phyloP scores from a whole-genome alignment of 768 basidiomycete species.

The Rhodotorula toruloides region DNA sequence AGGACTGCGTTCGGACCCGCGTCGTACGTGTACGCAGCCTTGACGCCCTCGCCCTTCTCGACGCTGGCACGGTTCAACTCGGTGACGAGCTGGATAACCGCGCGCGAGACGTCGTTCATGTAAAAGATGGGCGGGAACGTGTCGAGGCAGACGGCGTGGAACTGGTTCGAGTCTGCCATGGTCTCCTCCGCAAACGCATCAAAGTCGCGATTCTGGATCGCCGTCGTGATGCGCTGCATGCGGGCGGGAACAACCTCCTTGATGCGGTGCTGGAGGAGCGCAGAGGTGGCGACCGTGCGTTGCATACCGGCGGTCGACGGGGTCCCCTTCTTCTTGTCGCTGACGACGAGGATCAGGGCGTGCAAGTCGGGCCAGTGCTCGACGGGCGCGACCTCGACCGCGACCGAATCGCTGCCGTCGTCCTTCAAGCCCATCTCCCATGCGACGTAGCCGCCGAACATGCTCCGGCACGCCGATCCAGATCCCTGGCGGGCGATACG shows the following conservation, averaged over 20 bases:
- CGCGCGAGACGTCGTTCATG: conserved; percentile 92
- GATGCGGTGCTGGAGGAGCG: conserved; percentile 83
- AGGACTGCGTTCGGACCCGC: conserved; percentile 99
- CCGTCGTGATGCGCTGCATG: conserved; percentile 73
- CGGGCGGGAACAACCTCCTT: conserved; percentile 74
- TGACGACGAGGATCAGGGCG: conserved; percentile 94
- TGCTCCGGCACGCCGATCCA: conserved; percentile 93
- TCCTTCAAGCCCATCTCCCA: conserved; percentile 71
- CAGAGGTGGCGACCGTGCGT: conserved; percentile 85
- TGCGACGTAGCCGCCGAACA: conserved; percentile 94
- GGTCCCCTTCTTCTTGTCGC: conserved; percentile 92
- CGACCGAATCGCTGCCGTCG: conserved; percentile 79
- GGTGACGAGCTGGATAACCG: conserved; percentile 83
- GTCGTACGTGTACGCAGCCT: conserved; percentile 98
- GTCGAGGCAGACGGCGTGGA: conserved; percentile 96
- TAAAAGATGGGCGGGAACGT: conserved; percentile 98
- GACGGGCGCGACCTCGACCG: conserved; percentile 75
- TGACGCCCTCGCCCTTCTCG: conserved; percentile 56
- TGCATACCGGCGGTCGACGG: conserved; percentile 96
- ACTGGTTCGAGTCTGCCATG: conserved; percentile 97
- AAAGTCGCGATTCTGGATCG: conserved; percentile 76
- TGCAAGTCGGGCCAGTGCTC: conserved; percentile 92
- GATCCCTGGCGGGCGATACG: conserved; percentile 95
- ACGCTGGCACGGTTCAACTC: conserved; percentile 83
- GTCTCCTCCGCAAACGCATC: conserved; percentile 82